A percentile compares a stretch with the other conserved stretches of the same genome.
These are phyloP conservation scores for Cadophora luteo-olivacea DNA, from an alignment of 2,329 filamentous ascomycete genomes.

Conservation along the genomic window DNA sequence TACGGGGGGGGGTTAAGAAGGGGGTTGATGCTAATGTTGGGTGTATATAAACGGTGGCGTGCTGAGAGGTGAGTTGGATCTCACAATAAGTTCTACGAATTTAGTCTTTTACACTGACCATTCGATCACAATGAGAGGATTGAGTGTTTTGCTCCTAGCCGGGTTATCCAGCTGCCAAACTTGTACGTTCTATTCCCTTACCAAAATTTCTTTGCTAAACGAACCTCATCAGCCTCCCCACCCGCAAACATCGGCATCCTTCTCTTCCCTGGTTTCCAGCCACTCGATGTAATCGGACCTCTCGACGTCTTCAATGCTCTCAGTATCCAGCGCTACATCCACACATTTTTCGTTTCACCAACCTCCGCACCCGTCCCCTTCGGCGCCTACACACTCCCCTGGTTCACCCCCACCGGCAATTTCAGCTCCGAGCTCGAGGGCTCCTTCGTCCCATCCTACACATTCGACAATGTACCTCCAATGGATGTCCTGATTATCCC, in stretches of 20 bases:
- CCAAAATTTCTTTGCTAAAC: too few relatives aligned
- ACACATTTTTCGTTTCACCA: not conserved
- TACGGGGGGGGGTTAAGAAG: not conserved
- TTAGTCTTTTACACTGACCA: not conserved
- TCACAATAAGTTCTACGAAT: too few relatives aligned
- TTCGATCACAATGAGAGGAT: not conserved
- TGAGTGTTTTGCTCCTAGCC: not conserved
- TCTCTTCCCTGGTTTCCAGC: constrained; percentile 9
- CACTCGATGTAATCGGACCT: constrained; percentile 1
- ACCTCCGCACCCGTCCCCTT: not conserved
- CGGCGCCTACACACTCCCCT: not conserved
- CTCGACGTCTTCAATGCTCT: constrained; percentile 8
- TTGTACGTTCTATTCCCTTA: not conserved
- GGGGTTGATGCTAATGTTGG: not conserved
- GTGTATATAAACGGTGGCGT: not conserved
- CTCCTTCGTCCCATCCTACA: constrained; percentile 31
- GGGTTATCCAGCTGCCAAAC: not conserved
- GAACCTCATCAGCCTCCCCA: not conserved
- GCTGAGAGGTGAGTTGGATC: not conserved
- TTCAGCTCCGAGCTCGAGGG: not conserved
- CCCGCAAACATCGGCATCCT: constrained; percentile 4
- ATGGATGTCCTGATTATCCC: constrained; percentile 62
- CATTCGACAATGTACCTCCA: constrained; percentile 34
- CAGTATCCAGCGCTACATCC: not conserved
- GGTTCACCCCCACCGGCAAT: not conserved